Evolutionary conservation across 1,139 yeast species (phyloP).

Genomic region (Yamadazyma kanchanaburiensis): DNA sequence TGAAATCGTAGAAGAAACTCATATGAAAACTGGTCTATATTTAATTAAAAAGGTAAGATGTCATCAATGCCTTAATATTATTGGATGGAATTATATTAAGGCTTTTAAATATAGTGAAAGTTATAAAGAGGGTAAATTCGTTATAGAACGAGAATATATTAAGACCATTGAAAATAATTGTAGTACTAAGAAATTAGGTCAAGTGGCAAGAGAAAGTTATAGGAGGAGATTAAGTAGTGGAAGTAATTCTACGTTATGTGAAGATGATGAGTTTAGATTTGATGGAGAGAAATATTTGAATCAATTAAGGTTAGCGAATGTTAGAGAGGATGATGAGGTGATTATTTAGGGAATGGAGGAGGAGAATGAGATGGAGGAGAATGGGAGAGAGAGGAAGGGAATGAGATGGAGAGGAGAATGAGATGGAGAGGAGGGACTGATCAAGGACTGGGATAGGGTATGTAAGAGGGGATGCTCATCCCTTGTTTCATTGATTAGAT

Average conservation of each 20-base stretch:
- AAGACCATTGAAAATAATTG: constrained; percentile 23
- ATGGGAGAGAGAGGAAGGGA: no score
- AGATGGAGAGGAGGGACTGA: no score
- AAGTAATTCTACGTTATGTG: constrained; percentile 12
- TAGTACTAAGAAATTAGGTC: constrained; percentile 23
- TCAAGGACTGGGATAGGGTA: no score
- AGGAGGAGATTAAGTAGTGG: constrained; percentile 21
- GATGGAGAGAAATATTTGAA: constrained; percentile 11
- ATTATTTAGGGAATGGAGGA: constrained; percentile 12
- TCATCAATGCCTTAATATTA: constrained; percentile 54
- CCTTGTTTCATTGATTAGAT: no score
- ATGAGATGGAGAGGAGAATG: no score
- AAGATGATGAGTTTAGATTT: constrained; percentile 15
- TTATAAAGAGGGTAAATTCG: constrained; percentile 78
- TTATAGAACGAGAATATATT: constrained; percentile 51
- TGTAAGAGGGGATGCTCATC: no score
- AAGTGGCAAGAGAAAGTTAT: constrained; percentile 27
- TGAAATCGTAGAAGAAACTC: constrained; percentile 28
- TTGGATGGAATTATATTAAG: constrained; percentile 80
- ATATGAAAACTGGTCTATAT: constrained; percentile 73
- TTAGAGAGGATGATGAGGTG: no score
- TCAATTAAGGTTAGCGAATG: constrained; percentile 14
- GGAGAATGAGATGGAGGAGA: constrained; percentile 13
- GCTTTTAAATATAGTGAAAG: constrained; percentile 53
- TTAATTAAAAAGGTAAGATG: constrained; percentile 63